Evolutionary conservation across 139 green algal genomes (phyloP).

Genomic region (Chlamydomonas incerta): DNA sequence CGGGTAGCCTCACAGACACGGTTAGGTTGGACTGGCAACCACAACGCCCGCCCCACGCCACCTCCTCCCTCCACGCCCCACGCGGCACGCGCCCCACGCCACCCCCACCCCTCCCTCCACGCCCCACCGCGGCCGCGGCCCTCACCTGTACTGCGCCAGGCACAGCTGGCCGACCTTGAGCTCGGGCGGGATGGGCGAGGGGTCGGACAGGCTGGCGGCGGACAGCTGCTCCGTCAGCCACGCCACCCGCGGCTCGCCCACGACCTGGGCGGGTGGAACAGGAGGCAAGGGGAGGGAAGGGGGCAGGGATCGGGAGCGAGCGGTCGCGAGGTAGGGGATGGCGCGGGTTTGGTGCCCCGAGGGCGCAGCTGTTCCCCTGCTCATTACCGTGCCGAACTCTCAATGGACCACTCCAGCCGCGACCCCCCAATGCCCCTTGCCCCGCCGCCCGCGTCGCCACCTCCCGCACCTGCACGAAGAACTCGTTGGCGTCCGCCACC

Average conservation of each 20-base stretch:
- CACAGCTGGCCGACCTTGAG: slow-evolving; percentile 75
- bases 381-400: too few relatives aligned
- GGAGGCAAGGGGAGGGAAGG: neutral
- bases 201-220: slow-evolving; percentile 48
- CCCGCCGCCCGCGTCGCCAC: too few relatives aligned
- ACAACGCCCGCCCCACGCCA: too few relatives aligned
- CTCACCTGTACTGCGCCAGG: slow-evolving; percentile 73
- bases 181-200: slow-evolving; percentile 48
- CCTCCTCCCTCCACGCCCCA: neutral
- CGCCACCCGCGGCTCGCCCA: slow-evolving; percentile 69
- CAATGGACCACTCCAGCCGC: too few relatives aligned
- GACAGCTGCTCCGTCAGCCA: slow-evolving; percentile 83
- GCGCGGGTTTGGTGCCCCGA: too few relatives aligned
- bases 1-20: too few relatives aligned
- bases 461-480: slow-evolving; percentile 91
- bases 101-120: neutral
- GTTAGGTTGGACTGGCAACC: too few relatives aligned
- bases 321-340: too few relatives aligned
- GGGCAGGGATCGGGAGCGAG: neutral
- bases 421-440: too few relatives aligned
- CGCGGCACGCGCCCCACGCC: too few relatives aligned
- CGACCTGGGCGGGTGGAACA: slow-evolving; percentile 57
- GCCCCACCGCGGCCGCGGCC: too few relatives aligned
- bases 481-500: slow-evolving; percentile 73
- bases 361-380: neutral